Conservation (phyloP, 768 basidiomycete genomes). For the Auriscalpium vulgare region DNA sequence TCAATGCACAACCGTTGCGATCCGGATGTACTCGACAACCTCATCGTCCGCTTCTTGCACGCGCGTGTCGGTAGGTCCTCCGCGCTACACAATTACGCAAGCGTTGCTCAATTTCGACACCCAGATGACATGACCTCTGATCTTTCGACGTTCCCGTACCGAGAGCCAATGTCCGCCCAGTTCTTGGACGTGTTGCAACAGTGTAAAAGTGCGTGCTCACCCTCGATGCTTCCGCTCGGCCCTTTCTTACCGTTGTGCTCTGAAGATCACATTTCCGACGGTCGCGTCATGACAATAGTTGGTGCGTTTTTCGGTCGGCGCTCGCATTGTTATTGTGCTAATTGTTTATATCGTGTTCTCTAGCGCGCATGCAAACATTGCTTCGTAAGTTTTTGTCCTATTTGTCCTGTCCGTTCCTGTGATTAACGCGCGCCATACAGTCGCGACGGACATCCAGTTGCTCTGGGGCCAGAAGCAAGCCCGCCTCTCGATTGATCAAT, state of each 20-base stretch:
- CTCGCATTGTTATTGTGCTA: too few species aligned
- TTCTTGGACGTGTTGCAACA: neutral
- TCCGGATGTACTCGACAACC: neutral
- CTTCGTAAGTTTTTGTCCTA: neutral
- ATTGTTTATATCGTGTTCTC: too few species aligned
- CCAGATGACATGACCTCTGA: neutral
- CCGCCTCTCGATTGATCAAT: neutral
- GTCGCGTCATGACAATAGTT: too few species aligned
- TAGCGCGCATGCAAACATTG: neutral
- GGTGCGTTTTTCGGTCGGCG: too few species aligned
- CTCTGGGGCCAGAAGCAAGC: neutral
- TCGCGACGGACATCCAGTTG: neutral
- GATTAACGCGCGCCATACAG: neutral
- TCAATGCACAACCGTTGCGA: neutral
- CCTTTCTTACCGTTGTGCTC: too few species aligned
- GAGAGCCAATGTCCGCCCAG: neutral
- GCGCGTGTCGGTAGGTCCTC: neutral
- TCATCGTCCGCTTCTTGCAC: neutral
- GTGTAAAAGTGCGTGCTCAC: neutral
- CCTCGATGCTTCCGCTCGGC: too few species aligned
- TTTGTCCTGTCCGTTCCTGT: neutral
- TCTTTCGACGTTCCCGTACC: neutral
- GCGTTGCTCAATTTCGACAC: neutral
- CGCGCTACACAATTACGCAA: neutral
- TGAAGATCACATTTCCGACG: too few species aligned